A percentile compares a stretch with the other conserved stretches of the same genome.
phyloP scores from a whole-genome alignment of 2,329 filamentous ascomycete genomes.

The Pseudopyrenochaeta lycopersici region DNA sequence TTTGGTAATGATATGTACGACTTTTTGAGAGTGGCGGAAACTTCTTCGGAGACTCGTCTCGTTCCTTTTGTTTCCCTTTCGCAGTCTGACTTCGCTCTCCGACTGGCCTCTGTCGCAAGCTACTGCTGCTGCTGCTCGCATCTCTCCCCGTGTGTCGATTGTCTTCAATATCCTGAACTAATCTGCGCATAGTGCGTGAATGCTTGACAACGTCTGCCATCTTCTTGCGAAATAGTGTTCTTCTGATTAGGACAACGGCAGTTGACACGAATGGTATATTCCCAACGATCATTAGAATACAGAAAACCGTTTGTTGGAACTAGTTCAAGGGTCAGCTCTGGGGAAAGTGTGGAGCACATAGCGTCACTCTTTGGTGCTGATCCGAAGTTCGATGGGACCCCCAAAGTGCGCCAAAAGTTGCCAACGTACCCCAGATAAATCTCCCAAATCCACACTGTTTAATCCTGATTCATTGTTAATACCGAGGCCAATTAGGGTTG shows the following conservation, averaged over 20 bases:
- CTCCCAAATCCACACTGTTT: constrained; percentile 35
- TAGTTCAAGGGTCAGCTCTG: neutral
- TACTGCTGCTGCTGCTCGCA: constrained; percentile 12
- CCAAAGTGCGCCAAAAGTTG: neutral
- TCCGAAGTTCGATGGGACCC: neutral
- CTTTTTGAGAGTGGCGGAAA: constrained; percentile 20
- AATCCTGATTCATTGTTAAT: constrained; percentile 22
- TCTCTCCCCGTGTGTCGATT: constrained; percentile 12
- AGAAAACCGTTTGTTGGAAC: constrained; percentile 40
- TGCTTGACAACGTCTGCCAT: constrained; percentile 38
- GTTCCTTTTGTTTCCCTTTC: constrained; percentile 2
- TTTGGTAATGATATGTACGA: constrained; percentile 36
- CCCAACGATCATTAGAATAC: constrained; percentile 36
- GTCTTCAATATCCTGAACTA: constrained; percentile 35
- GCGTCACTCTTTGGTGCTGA: no score
- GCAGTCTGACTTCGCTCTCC: neutral
- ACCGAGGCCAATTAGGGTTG: neutral
- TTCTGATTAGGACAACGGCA: constrained; percentile 37
- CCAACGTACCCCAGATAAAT: constrained; percentile 17
- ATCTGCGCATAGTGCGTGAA: constrained; percentile 32
- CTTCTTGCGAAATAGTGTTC: constrained; percentile 35
- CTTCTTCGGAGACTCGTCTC: constrained; percentile 8
- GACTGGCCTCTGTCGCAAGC: constrained; percentile 7
- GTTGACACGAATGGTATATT: constrained; percentile 43
- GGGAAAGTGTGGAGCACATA: no score